Conservation (phyloP, 2,329 filamentous ascomycete genomes). For the Aspergillus intermedius region DNA sequence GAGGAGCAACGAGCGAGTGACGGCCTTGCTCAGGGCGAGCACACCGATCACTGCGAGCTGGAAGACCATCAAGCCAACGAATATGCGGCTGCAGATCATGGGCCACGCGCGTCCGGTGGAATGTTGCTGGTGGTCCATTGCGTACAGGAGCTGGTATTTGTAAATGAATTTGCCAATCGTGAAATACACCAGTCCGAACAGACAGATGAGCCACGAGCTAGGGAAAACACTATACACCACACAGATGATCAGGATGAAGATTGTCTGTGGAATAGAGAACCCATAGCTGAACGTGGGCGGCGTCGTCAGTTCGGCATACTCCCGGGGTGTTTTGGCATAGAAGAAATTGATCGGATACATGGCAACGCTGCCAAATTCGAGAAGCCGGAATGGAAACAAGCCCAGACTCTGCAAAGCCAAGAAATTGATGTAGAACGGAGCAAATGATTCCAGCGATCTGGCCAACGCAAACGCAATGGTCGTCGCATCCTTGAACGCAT, state of each 20-base stretch:
- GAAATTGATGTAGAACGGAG: conserved; percentile 85
- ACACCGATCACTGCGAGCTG: conserved; percentile 87
- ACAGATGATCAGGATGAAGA: conserved; percentile 91
- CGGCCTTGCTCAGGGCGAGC: conserved; percentile 66
- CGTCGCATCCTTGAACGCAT: conserved; percentile 71
- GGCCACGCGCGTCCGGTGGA: conserved; percentile 84
- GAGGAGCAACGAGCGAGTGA: conserved; percentile 65
- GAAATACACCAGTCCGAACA: conserved; percentile 65
- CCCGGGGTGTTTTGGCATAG: conserved; percentile 77
- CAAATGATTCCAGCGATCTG: conserved; percentile 63
- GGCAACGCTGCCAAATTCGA: conserved; percentile 80
- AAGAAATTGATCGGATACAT: conserved; percentile 76
- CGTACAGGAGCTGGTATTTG: conserved; percentile 85
- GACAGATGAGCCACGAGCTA: conserved; percentile 70
- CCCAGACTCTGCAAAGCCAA: conserved; percentile 92
- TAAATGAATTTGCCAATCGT: conserved; percentile 40
- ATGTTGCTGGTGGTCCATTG: conserved; percentile 79
- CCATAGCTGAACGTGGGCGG: conserved; percentile 91
- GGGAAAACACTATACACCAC: conserved; percentile 86
- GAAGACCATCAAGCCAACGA: conserved; percentile 80
- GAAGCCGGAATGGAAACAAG: conserved; percentile 81
- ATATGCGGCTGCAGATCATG: conserved; percentile 88
- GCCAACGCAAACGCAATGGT: conserved; percentile 72
- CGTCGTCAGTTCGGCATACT: conserved; percentile 73
- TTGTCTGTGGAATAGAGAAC: conserved; percentile 86